phyloP scores from a whole-genome alignment of 371 early-diverging fungal species.

The Rhizopus delemar region DNA sequence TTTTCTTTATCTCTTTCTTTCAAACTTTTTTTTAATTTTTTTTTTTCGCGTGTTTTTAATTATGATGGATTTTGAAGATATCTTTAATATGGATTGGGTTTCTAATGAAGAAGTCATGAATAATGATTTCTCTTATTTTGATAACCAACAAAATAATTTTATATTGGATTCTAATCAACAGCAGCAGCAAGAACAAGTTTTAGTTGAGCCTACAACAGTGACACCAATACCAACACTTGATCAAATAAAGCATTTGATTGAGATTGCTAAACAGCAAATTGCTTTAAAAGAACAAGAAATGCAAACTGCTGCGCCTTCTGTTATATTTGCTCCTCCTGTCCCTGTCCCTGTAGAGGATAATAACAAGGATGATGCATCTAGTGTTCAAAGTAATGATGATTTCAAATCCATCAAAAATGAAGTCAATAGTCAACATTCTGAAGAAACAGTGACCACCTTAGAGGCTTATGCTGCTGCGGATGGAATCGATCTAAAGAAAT shows the following conservation, averaged over 20 bases:
- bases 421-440: not conserved
- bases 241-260: constrained; percentile 49
- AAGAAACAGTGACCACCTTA: constrained; percentile 21
- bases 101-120: constrained; percentile 17
- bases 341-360: not conserved
- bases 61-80: constrained; percentile 51
- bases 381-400: too few species aligned
- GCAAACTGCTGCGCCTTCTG: constrained; percentile 27
- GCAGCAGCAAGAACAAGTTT: constrained; percentile 7
- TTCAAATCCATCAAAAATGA: not conserved
- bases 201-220: not conserved
- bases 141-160: constrained; percentile 21
- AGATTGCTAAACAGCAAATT: constrained; percentile 46
- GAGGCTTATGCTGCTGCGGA: constrained; percentile 37
- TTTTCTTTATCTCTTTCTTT: constrained; percentile 7
- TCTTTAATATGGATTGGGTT: constrained; percentile 53
- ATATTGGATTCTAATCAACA: constrained; percentile 12
- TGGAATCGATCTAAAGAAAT: constrained; percentile 53
- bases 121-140: constrained; percentile 4
- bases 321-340: constrained; percentile 21
- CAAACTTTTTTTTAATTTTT: constrained; percentile 4
- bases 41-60: not conserved
- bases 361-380: not conserved
- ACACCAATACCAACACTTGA: constrained; percentile 39
- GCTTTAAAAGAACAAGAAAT: constrained; percentile 31